Evolutionary conservation across 2,329 filamentous ascomycete species (phyloP), one percentile per base, ranked within the genome.

Genomic region (Fusarium brachygibbosum): DNA sequence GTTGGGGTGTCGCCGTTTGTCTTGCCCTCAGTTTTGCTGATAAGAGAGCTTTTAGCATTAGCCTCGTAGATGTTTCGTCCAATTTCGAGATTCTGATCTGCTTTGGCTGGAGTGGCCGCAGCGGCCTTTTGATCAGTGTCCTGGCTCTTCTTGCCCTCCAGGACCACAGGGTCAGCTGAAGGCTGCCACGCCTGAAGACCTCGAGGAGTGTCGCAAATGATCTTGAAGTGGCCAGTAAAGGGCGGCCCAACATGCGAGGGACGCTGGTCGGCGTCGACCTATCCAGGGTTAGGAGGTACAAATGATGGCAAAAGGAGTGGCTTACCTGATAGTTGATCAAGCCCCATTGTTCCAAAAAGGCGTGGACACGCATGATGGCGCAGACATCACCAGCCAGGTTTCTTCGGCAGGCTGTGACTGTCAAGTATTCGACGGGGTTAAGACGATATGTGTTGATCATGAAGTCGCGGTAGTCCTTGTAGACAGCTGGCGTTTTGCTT

Each of bases 391-490:
- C 96, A 23, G 96, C 96, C 76, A 99, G 82, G 79, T 99, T 99
- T 72, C 96, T 89, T 69, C 96, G 88, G 79, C 96, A 99, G 51
- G 96, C 96, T 13, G 96, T 99, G 56, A 99, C 95, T 7, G 96
- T 99, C 57, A 99, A 86, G 77, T 99, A 99, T 80, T 99, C 96
- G 55, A 94, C 88, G 7, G 96, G 96, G 78, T 98, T 99, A 58
- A 99, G 84, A 37, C 96, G 91, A 81, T 99, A 99, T 16, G 96
- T 98, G 83, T 99, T 99, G 83, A 99, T 94, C 96, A 99, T 99
- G 78, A 99, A 99, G 78, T 99, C 96, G 73, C 96, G 91, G 81
- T 99, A 99, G 78, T 99, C 96, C 82, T 98, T 98, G 85, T 99
- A 99, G 23, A 98, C 93, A 49, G 94, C 91, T 1, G 94, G 92